Conservation (phyloP, 306 rosid genomes). For the Prinsepia uniflora region DNA sequence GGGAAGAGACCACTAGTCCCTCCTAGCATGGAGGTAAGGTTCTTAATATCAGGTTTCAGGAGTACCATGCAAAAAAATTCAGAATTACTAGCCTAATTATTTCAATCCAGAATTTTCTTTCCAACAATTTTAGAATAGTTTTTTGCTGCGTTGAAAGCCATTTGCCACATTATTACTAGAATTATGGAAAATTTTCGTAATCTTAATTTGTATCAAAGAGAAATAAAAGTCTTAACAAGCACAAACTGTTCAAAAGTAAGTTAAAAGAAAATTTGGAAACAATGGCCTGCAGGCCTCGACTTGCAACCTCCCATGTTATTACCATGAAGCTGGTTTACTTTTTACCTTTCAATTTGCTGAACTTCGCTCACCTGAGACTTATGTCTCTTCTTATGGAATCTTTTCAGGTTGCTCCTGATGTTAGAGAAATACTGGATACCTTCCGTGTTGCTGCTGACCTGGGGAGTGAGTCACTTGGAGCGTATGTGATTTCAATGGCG, state of each 20-base stretch:
- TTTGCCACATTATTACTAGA: background rate
- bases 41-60: background rate
- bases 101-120: background rate
- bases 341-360: background rate
- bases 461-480: conserved; percentile 85
- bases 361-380: background rate
- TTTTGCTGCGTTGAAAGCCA: background rate
- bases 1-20: conserved; percentile 96
- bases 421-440: conserved; percentile 78
- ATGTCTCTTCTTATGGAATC: conserved; percentile 4
- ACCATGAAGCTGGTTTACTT: background rate
- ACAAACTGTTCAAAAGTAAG: background rate
- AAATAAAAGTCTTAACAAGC: background rate
- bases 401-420: conserved; percentile 70
- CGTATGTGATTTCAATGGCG: conserved; percentile 97
- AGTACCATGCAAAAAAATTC: background rate
- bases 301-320: background rate
- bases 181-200: background rate
- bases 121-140: background rate
- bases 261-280: background rate
- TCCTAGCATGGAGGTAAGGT: conserved; percentile 61
- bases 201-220: background rate
- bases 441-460: conserved; percentile 82
- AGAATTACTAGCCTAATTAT: background rate
- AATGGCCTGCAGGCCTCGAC: background rate